Conservation (phyloP, 2,329 filamentous ascomycete species). For the Microcyclospora tardicrescens region DNA sequence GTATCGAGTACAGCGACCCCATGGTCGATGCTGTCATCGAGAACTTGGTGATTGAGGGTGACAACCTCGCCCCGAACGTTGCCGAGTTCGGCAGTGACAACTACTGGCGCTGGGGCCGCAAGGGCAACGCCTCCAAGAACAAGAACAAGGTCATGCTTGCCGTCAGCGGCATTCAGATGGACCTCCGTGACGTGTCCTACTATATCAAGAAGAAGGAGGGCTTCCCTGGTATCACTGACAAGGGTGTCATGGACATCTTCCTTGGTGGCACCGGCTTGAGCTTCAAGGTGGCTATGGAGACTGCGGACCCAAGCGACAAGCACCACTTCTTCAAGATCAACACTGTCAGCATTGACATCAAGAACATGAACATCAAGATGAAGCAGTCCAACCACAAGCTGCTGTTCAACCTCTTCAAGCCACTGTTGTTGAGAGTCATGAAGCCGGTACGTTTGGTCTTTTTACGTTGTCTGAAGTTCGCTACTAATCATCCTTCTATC, state of each 20-base stretch:
- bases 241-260: conserved; percentile 76
- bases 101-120: conserved; percentile 89
- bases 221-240: conserved; percentile 78
- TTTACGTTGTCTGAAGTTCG: too few relatives aligned
- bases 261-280: conserved; percentile 78
- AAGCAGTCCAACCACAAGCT: conserved; percentile 93
- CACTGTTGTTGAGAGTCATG: conserved; percentile 69
- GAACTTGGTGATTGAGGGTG: conserved; percentile 87
- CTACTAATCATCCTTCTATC: too few relatives aligned
- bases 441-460: conserved; percentile 44
- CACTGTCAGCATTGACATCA: conserved; percentile 39
- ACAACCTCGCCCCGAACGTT: conserved; percentile 92
- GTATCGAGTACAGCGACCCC: conserved; percentile 81
- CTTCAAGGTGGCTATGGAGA: conserved; percentile 83
- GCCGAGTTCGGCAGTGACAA: conserved; percentile 83
- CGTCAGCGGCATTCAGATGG: conserved; percentile 83
- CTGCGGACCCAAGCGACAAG: conserved; percentile 58
- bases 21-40: conserved; percentile 81
- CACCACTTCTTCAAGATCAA: conserved; percentile 92
- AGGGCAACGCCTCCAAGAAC: conserved; percentile 67
- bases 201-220: conserved; percentile 92
- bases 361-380: conserved; percentile 54
- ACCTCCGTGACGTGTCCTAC: conserved; percentile 77
- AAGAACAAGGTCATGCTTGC: conserved; percentile 77
- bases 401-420: conserved; percentile 76